Evolutionary conservation across 75 land plant species (phyloP), one percentile per base, ranked within the genome.

Genomic region (Picea sitchensis): DNA sequence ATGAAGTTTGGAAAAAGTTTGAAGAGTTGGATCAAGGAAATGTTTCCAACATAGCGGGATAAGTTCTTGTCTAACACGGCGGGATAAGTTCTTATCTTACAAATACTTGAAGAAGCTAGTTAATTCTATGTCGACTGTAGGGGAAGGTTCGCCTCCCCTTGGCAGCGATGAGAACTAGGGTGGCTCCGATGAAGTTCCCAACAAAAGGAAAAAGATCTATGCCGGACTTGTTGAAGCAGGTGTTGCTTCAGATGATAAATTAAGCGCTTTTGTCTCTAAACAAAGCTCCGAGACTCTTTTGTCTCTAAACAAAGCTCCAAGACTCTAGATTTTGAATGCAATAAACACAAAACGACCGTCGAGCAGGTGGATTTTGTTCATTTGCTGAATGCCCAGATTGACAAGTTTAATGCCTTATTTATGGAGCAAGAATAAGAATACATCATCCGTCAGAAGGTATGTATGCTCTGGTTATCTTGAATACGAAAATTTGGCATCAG

Each of bases 91-190:
- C 79, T 59, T 95, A 60, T 83, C 91, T 4, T 95, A 93, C 85
- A 95, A 95, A 85, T 85, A 87, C 4, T 84, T 95, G 71, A 95
- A 95, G 91, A 90, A 95, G 87, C 85, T 85, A 20, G 77, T 95
- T 77, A 95, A 95, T 63, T 78, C 65, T 73, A 88, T 91, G 17
- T 51, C 56, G 11, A 51, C 56, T 51, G 1, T 38, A 65, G 14
- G 17, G 69, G 67, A 30, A 30, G 15, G 2, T 51, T 51, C 56
- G 12, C 11, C 56, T 51, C 9, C 56, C 56, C 11, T 30, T 21
- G 56, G 61, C 54, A 79, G 23, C 64, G 34, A 81, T 44, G 82
- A 76, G 15, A 57, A 61, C 21, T 63, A 65, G 9, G 38, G 58
- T 18, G 44, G 81, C 15, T 78, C 47, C 57, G 65, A 69, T 14